A percentile compares a stretch with the other conserved stretches of the same genome.
Conservation (phyloP, 176 grass and related monocot species). For the Oryza meyeriana region DNA sequence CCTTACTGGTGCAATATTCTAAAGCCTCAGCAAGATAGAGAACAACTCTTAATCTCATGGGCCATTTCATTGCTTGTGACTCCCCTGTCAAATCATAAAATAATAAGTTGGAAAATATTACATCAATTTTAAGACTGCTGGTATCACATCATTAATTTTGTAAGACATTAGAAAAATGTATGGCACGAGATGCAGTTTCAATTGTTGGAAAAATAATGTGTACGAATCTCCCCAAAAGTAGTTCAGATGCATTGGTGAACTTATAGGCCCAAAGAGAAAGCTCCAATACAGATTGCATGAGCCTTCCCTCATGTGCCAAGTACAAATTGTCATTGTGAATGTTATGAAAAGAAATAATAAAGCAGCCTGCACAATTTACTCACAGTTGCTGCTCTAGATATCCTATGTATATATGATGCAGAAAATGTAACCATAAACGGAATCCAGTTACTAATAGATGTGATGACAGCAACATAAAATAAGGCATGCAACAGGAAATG, state of each 20-base stretch:
- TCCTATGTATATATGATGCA: not conserved
- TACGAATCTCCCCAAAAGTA: not conserved
- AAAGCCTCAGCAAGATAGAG: slow-evolving; percentile 92
- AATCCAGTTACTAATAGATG: not conserved
- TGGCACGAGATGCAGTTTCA: not conserved
- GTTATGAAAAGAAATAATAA: not conserved
- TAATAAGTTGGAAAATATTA: not conserved
- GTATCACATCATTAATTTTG: slow-evolving; percentile 9
- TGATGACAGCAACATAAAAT: not conserved
- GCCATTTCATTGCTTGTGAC: slow-evolving; percentile 97
- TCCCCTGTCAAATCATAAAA: slow-evolving; percentile 71
- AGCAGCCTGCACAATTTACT: not conserved
- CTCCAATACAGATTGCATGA: not conserved
- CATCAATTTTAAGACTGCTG: not conserved
- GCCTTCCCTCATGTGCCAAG: not conserved
- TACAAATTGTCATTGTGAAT: not conserved
- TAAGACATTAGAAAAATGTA: slow-evolving; percentile 13
- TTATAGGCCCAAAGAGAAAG: not conserved
- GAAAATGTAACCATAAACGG: not conserved
- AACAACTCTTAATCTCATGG: slow-evolving; percentile 93
- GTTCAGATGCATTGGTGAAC: not conserved
- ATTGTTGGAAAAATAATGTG: not conserved
- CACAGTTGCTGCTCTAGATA: not conserved
- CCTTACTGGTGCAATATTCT: slow-evolving; percentile 83
- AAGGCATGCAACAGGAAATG: not conserved